Evolutionary conservation across 2,329 filamentous ascomycete species (phyloP).

Genomic region (Emergomyces africanus): DNA sequence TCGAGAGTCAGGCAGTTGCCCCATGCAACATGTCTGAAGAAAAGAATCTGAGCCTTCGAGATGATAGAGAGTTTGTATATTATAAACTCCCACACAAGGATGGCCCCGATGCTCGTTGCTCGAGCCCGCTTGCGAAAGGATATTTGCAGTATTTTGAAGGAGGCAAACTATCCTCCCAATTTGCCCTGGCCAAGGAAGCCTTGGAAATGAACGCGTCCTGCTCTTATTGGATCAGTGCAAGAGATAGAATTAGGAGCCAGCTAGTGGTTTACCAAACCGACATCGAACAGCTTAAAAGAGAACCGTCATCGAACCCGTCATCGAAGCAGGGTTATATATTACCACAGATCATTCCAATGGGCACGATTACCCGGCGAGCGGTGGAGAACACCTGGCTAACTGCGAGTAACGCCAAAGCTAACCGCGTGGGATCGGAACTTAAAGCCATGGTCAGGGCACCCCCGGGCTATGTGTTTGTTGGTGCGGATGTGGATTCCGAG

Average conservation of each 20-base stretch:
- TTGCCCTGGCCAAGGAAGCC: slow-evolving; percentile 80
- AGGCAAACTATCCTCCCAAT: slow-evolving; percentile 76
- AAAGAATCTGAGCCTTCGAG: slow-evolving; percentile 49
- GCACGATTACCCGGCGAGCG: slow-evolving; percentile 83
- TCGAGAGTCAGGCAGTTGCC: slow-evolving; percentile 57
- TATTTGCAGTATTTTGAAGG: slow-evolving; percentile 88
- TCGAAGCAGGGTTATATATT: slow-evolving; percentile 66
- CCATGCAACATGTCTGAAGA: slow-evolving; percentile 68
- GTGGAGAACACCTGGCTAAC: slow-evolving; percentile 99
- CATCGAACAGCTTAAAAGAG: slow-evolving; percentile 15
- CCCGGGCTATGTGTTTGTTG: slow-evolving; percentile 82
- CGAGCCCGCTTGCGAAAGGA: slow-evolving; percentile 78
- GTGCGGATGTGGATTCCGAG: slow-evolving; percentile 93
- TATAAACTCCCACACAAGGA: slow-evolving; percentile 97
- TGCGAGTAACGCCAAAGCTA: slow-evolving; percentile 91
- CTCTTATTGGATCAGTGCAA: slow-evolving; percentile 96
- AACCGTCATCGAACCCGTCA: slow-evolving; percentile 12
- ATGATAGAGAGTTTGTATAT: slow-evolving; percentile 56
- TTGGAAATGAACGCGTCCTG: slow-evolving; percentile 98
- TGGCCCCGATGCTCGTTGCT: slow-evolving; percentile 71
- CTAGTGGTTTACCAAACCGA: slow-evolving; percentile 82
- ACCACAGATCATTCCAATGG: slow-evolving; percentile 95
- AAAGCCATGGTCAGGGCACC: slow-evolving; percentile 96
- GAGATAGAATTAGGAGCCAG: slow-evolving; percentile 86
- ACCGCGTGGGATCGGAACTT: slow-evolving; percentile 88